Conservation (phyloP, 164 flowering plant species). For the Taxillus chinensis region DNA sequence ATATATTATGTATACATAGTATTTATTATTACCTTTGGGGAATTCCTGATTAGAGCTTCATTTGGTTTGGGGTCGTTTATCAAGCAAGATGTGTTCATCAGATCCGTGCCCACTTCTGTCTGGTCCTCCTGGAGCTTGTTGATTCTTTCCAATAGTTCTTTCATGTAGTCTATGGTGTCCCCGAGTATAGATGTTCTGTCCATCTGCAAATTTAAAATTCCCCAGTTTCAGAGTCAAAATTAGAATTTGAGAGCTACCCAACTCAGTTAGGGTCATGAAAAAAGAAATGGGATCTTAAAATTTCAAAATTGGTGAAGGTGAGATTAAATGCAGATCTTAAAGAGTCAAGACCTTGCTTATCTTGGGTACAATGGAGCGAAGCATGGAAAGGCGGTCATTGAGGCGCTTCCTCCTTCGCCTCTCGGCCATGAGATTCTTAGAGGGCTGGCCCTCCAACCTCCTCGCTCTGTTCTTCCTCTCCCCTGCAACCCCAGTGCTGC, state of each 20-base stretch:
- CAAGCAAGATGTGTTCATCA: neutral
- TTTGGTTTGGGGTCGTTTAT: neutral
- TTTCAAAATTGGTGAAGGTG: no score
- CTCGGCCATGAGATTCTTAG: constrained; percentile 1
- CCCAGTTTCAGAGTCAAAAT: neutral
- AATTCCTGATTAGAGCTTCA: neutral
- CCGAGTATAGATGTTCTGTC: constrained; percentile 5
- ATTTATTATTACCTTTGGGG: neutral
- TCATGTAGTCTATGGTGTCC: constrained; percentile 3
- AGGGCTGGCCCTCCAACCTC: neutral
- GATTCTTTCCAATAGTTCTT: constrained; percentile 2
- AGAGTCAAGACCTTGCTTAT: neutral
- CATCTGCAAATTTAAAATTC: neutral
- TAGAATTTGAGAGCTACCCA: no score
- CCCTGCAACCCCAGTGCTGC: constrained; percentile 11
- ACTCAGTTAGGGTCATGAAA: neutral
- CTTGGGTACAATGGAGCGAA: constrained; percentile 1
- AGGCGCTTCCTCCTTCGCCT: constrained; percentile 9
- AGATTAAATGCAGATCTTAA: no score
- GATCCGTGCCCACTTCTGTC: neutral
- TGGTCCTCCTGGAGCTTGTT: neutral
- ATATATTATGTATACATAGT: no score
- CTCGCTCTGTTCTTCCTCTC: constrained; percentile 13
- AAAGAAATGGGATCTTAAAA: neutral
- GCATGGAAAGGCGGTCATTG: constrained; percentile 1